Percentiles rank a stretch among this genome's conserved stretches.
Evolutionary conservation across 2,329 filamentous ascomycete species (phyloP).

Genomic region (Albophoma yamanashiensis): DNA sequence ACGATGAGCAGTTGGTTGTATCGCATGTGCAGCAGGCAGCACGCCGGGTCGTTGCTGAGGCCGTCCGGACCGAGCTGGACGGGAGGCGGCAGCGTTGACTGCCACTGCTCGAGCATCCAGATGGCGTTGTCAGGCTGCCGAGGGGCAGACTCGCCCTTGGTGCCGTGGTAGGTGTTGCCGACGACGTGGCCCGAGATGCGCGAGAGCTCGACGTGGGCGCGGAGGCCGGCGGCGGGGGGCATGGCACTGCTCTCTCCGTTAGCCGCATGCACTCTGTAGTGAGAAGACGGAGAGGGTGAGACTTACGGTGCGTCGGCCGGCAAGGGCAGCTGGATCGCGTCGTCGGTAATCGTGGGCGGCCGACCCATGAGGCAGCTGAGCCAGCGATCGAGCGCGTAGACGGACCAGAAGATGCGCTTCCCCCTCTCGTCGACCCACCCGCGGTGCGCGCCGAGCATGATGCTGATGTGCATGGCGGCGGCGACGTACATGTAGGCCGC

Average conservation of each 20-base stretch:
- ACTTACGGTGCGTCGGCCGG: conserved; percentile 31
- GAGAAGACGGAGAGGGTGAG: not conserved
- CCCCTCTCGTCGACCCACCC: conserved; percentile 31
- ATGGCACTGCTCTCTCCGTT: conserved; percentile 22
- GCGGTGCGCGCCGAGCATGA: conserved; percentile 36
- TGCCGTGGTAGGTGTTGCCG: conserved; percentile 31
- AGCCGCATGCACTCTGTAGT: not conserved
- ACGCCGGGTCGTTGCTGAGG: conserved; percentile 28
- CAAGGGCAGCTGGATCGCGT: conserved; percentile 31
- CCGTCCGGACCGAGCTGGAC: conserved; percentile 25
- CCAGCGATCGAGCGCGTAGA: conserved; percentile 39
- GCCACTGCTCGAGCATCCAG: conserved; percentile 31
- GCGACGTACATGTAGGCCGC: conserved; percentile 36
- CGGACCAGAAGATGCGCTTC: conserved; percentile 40
- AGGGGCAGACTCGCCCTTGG: conserved; percentile 11
- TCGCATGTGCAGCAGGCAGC: conserved; percentile 36
- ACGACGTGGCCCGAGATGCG: conserved; percentile 38
- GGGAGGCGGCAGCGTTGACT: conserved; percentile 21
- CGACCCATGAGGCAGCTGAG: conserved; percentile 39
- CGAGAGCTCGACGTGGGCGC: conserved; percentile 34
- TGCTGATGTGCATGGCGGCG: conserved; percentile 34
- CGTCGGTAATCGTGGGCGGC: conserved; percentile 33
- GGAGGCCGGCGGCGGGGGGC: conserved; percentile 31
- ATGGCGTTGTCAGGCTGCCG: conserved; percentile 28
- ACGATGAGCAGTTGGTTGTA: conserved; percentile 40